Conservation (phyloP, 2,329 filamentous ascomycete genomes). For the Colletotrichum noveboracense region DNA sequence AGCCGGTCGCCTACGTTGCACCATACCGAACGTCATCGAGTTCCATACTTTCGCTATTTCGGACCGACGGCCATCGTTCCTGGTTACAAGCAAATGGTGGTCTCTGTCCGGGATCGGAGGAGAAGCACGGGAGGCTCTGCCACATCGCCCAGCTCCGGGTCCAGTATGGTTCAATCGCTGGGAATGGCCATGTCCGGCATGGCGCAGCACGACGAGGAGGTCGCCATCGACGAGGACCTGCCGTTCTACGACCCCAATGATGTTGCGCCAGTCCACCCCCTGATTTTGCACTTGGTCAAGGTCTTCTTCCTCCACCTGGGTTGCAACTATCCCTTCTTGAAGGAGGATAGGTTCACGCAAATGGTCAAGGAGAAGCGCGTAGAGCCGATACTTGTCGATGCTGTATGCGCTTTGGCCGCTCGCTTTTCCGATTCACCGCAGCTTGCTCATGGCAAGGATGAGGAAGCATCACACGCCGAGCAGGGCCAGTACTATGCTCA, state of each 20-base stretch:
- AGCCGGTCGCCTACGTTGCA: conserved; percentile 52
- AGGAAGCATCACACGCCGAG: conserved; percentile 63
- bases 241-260: conserved; percentile 82
- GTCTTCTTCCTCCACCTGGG: conserved; percentile 84
- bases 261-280: conserved; percentile 69
- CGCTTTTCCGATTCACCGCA: conserved; percentile 74
- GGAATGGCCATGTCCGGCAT: conserved; percentile 5
- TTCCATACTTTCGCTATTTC: conserved; percentile 91
- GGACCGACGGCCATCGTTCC: conserved; percentile 90
- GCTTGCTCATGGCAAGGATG: conserved; percentile 52
- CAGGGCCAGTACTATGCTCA: conserved; percentile 81
- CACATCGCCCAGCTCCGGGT: conserved; percentile 52
- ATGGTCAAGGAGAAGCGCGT: conserved; percentile 81
- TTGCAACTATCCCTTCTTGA: conserved; percentile 85
- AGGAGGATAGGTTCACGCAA: conserved; percentile 73
- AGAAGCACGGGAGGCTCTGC: conserved; percentile 62
- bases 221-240: conserved; percentile 53
- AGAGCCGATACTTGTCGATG: conserved; percentile 85
- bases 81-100: conserved; percentile 92
- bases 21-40: conserved; percentile 64
- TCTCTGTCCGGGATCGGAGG: conserved; percentile 72
- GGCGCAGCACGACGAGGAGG: conserved; percentile 42
- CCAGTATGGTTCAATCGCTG: conserved; percentile 17
- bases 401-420: conserved; percentile 82
- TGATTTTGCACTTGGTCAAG: conserved; percentile 79